Percentiles rank a stretch among this genome's conserved stretches.
Evolutionary conservation across 169 alveolate genomes (phyloP).

Genomic region (Plasmodium gaboni): DNA sequence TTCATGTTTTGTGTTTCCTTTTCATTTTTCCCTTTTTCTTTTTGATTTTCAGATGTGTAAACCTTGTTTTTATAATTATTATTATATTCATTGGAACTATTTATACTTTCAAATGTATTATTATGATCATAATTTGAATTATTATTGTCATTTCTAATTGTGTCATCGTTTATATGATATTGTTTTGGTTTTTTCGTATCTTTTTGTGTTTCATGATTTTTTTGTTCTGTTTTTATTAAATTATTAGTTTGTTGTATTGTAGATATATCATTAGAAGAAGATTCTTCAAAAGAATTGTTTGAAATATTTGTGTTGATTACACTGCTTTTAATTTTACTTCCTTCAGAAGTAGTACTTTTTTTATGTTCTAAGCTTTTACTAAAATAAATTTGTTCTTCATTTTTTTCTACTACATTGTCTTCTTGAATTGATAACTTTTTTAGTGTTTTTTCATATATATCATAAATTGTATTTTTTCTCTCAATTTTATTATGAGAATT

Average conservation of each 20-base stretch:
- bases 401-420: conserved; percentile 27
- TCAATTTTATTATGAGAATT: conserved; percentile 33
- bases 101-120: conserved; percentile 7
- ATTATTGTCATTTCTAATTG: background rate
- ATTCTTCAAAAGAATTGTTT: conserved; percentile 21
- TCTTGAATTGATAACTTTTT: conserved; percentile 60
- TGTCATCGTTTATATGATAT: background rate
- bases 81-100: conserved; percentile 4
- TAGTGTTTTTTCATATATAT: conserved; percentile 50
- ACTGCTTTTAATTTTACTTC: conserved; percentile 3
- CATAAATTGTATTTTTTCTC: conserved; percentile 50
- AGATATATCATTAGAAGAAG: conserved; percentile 14
- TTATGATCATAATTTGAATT: conserved; percentile 6
- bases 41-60: conserved; percentile 4
- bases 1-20: conserved; percentile 6
- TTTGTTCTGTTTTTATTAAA: background rate
- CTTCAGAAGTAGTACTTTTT: conserved; percentile 10
- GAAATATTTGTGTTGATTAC: conserved; percentile 11
- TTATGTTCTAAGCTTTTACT: conserved; percentile 22
- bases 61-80: background rate
- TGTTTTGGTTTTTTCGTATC: conserved; percentile 14
- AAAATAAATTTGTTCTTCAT: conserved; percentile 11
- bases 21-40: conserved; percentile 17
- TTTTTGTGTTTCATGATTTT: conserved; percentile 26
- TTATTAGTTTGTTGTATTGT: conserved; percentile 14